Base-by-base conservation (phyloP, 2,329 filamentous ascomycete species). In the Dothistroma pini region DNA sequence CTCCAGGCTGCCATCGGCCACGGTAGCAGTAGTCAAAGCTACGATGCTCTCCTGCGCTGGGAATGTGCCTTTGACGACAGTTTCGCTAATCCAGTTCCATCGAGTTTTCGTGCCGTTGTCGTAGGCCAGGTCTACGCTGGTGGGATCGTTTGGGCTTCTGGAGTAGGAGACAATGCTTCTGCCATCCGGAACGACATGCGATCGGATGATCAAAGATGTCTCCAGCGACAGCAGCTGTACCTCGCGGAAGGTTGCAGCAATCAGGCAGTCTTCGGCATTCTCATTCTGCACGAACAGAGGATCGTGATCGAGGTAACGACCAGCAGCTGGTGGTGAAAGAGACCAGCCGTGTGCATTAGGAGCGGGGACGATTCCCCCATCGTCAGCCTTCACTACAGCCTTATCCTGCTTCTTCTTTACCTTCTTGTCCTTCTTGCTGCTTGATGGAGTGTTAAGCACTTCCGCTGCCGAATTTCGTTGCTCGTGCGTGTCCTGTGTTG, bases 171-270 rank as follows among this genome's bases (percentile, higher is more conserved):
- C 75, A 22, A 88, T 76, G 11, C 72, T 75, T 22, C 79, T 74
- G 69, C 75, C 71, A 67, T 79, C 66, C n/a, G 76, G 75, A 31
- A 88, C 78, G 12, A 83, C 78, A 54, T 97, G 87, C 59, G 86
- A 85, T 67, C 91, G 87, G 51, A 91, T 81, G 22, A 96, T 84
- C 54, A 96, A 84, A 1, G 95, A 97, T 58, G 91, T 92, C 65
- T 85, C 80, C 32, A 90, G 85, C 1, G 90, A 89, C 75, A 95
- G 60, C 4, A 74, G 58, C 51, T 72, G 70, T 2, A 72, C 65
- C 52, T 73, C 68, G 16, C 68, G 68, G 0, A 65, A 60, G n/a
- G 67, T 74, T 12, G 71, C 70, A 44, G 70, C 66, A 16, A 73
- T 63, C 31, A 74, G 50, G 56, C 65, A 72, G 34, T 66, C 63